Base-by-base conservation (phyloP, 768 basidiomycete genomes). In the Boletus sp. region DNA sequence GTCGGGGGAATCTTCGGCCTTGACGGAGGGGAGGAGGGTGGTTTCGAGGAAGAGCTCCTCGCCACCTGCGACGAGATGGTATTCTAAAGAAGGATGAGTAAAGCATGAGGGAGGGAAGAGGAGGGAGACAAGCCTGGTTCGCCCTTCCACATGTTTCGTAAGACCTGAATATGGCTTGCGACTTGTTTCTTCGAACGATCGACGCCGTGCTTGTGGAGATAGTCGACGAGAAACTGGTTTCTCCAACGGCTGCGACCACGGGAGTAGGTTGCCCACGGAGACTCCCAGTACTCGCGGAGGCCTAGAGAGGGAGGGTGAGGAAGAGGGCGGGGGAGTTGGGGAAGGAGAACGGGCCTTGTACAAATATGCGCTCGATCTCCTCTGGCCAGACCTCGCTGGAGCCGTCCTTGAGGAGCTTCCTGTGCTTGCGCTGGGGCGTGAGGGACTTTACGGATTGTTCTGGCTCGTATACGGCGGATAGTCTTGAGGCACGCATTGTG, bases 81-180 rank as follows among this genome's bases (percentile, higher is more conserved):
- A 90, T 64, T 90, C 89, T 90, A 64, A 36, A 51, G 65, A 30
- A 20, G 52, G 41, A 18, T 63, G 52, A 64, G 55, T 14, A 30
- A 36, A 14, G 47, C 0, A 6, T 17, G 46, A 40, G 37, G 64
- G 5, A 1, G 47, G 50, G 7, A 36, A 37, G 15, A 40, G n/a
- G 30, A 17, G 44, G 15, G 20, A 15, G 39, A 62, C 76, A 35
- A 56, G 88, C 90, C 86, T 77, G 85, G 80, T 57, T 88, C 83
- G 24, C 89, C 90, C 70, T 90, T 90, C 89, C 89, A 91, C 90
- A 92, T 92, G 67, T 92, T 92, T 50, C 89, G 77, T 53, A 90
- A 71, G 54, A 91, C 90, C 67, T 92, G 90, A 51, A 92, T 89
- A 65, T 92, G 90, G 71, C 87, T 89, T n/a, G 90, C 90, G 61